These are phyloP conservation scores for Trichocomaceae sp. DNA, from an alignment of 2,329 filamentous ascomycete species.

Conservation along the genomic window DNA sequence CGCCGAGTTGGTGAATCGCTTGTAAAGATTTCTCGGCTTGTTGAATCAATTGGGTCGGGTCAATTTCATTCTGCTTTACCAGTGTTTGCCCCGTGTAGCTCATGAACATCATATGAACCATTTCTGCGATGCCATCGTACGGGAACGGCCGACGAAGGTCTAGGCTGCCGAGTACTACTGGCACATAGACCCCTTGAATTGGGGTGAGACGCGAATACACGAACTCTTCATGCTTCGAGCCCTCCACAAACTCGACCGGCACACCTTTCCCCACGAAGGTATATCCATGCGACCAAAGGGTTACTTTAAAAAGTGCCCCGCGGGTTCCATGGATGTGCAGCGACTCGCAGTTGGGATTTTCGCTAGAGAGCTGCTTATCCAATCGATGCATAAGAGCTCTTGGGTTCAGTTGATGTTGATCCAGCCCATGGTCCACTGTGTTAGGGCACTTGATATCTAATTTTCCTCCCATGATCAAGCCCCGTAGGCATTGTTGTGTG, in stretches of 20 bases:
- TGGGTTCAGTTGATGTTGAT: not conserved
- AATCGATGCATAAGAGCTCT: constrained; percentile 1
- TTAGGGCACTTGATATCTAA: not conserved
- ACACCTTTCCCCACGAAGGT: constrained; percentile 16
- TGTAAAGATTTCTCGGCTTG: constrained; percentile 11
- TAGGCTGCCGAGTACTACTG: constrained; percentile 6
- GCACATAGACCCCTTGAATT: constrained; percentile 20
- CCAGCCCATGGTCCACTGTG: not conserved
- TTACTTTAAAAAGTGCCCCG: constrained; percentile 24
- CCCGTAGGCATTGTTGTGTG: not conserved
- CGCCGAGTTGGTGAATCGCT: not conserved
- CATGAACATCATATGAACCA: not conserved
- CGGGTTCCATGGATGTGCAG: constrained; percentile 21
- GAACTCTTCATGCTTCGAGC: constrained; percentile 17
- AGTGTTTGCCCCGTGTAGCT: not conserved
- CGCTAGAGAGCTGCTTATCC: not conserved
- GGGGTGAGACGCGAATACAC: constrained; percentile 19
- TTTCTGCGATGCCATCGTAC: not conserved
- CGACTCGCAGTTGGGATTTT: constrained; percentile 15
- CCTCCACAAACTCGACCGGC: constrained; percentile 16
- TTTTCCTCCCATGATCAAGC: not conserved
- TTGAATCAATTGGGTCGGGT: constrained; percentile 7
- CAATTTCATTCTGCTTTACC: not conserved
- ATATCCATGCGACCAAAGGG: constrained; percentile 19
- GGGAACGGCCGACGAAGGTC: not conserved